phyloP scores from a whole-genome alignment of 208 protist species.

The Acanthamoeba sp. region DNA sequence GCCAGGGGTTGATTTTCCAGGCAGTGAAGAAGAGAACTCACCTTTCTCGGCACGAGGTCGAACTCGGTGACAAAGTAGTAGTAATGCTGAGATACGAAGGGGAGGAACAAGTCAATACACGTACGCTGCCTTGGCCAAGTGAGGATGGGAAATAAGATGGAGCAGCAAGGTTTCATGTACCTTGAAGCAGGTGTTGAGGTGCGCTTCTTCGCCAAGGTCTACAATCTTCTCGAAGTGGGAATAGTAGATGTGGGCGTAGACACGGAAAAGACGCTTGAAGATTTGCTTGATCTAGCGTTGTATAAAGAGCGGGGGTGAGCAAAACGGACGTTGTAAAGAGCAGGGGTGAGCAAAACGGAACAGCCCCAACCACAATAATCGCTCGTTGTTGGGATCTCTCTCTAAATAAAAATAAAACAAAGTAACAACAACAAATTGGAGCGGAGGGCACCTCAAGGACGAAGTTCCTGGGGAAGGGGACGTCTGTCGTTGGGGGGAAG shows the following conservation, averaged over 20 bases:
- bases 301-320: background rate
- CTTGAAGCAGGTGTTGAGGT: conserved; percentile 98
- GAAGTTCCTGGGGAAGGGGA: conserved; percentile 92
- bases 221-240: conserved; percentile 97
- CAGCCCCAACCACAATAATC: background rate
- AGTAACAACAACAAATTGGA: conserved; percentile 80
- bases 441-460: conserved; percentile 98
- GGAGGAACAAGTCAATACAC: background rate
- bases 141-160: background rate
- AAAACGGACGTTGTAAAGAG: background rate
- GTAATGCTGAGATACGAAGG: conserved; percentile 90
- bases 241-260: conserved; percentile 99
- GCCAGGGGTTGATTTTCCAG: too few relatives aligned
- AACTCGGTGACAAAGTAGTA: conserved; percentile 93
- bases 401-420: background rate
- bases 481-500: conserved; percentile 93
- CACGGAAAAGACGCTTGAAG: conserved; percentile 98
- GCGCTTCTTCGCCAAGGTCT: conserved; percentile 96
- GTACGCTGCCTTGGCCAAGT: background rate
- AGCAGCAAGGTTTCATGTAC: background rate
- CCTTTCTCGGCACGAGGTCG: conserved; percentile 88
- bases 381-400: too few relatives aligned
- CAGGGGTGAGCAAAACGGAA: background rate
- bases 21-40: conserved; percentile 88
- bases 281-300: conserved; percentile 86